phyloP scores from a whole-genome alignment of 140 eudicot species.

The Senecio squalidus region DNA sequence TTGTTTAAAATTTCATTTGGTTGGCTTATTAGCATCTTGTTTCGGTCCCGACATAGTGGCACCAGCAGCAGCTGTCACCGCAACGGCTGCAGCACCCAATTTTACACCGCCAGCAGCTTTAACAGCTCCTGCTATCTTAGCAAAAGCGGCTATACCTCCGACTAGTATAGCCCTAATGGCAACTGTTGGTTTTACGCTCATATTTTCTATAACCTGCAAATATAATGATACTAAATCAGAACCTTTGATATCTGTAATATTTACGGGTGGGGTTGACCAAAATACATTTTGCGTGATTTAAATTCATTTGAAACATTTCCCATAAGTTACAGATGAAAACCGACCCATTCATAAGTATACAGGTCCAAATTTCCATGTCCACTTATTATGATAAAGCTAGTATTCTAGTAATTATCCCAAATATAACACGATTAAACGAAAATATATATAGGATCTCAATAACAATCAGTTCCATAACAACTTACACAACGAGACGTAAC shows the following conservation, averaged over 20 bases:
- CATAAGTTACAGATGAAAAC: no score
- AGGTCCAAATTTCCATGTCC: no score
- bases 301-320: no score
- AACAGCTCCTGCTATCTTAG: conserved; percentile 65
- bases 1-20: conserved; percentile 26
- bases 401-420: neutral
- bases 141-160: conserved; percentile 85
- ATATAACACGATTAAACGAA: neutral
- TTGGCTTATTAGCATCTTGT: conserved; percentile 43
- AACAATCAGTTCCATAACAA: no score
- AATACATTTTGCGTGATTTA: no score
- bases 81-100: conserved; percentile 84
- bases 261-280: no score
- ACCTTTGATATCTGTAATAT: no score
- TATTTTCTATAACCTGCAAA: conserved; percentile 32
- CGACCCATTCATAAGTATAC: no score
- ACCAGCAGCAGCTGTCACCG: conserved; percentile 77
- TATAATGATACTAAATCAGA: neutral
- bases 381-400: no score
- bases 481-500: no score
- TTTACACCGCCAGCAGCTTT: conserved; percentile 93
- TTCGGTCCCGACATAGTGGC: conserved; percentile 72
- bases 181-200: conserved; percentile 74
- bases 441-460: no score
- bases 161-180: conserved; percentile 89